Evolutionary conservation across 148 eudicot species (phyloP), one percentile per base, ranked within the genome.

Genomic region (Salicornia ramosissima): DNA sequence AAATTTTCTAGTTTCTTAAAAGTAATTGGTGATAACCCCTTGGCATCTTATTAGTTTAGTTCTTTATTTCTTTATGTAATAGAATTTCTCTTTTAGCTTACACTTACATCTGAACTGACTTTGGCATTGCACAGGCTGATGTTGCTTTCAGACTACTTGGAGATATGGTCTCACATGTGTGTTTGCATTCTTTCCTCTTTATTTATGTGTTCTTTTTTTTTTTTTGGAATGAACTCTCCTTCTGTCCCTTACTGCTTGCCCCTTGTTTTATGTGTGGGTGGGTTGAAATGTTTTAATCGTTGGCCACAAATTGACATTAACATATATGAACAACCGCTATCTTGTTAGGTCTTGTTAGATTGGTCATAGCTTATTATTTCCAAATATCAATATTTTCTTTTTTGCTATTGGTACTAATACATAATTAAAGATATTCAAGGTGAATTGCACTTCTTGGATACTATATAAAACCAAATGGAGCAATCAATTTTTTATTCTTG

Each of bases 101-200:
- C 53, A 30, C 52, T 60, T 33, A 30, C n/a, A 21, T 65, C 58
- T 69, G 40, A 50, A n/a, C 42, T 19, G 25, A 52, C 59, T 60
- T 58, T 63, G 53, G 39, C 49, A 28, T 15, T 73, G 30, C 82
- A 75, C 87, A 94, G 98, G 92, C 85, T 51, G 99, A 94, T 86
- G 91, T 91, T 76, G 90, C 96, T 55, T 81, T 94, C 64, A 82
- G 77, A 70, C 86, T 94, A 63, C 88, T 94, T 57, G 85, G 93
- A 34, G 82, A 84, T 72, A 62, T 94, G 70, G 81, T 90, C 65
- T 75, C 83, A 50, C 79, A 71, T 76, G 98, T 90, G 78, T 66
- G 92, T 69, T 25, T 36, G 28, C 47, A 62, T 34, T 51, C 28
- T 46, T 26, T 42, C 52, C 65, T 46, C 47, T 24, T 59, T 29